phyloP scores from a whole-genome alignment of 371 early-diverging fungal genomes.

The Syncephalastrum contaminatum region DNA sequence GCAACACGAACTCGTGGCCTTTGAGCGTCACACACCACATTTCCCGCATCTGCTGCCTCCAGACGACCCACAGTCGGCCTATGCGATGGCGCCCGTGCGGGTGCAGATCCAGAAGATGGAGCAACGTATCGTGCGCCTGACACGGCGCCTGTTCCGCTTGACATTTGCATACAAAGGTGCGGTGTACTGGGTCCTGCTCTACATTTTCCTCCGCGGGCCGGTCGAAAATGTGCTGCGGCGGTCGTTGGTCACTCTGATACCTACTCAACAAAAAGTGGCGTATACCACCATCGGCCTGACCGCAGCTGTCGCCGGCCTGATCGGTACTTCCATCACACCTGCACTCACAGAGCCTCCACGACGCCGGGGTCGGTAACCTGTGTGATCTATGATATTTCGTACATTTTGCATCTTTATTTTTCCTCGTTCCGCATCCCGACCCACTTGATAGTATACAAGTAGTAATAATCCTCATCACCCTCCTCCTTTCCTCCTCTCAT shows the following conservation, averaged over 20 bases:
- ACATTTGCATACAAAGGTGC: slow-evolving; percentile 47
- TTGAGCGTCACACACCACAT: slow-evolving; percentile 19
- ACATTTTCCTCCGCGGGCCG: slow-evolving; percentile 41
- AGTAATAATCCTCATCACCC: no score
- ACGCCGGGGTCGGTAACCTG: no score
- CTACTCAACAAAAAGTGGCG: slow-evolving; percentile 24
- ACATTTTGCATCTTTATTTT: no score
- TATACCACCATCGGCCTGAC: slow-evolving; percentile 43
- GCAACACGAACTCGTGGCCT: slow-evolving; percentile 9
- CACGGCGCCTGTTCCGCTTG: slow-evolving; percentile 30
- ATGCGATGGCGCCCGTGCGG: slow-evolving; percentile 31
- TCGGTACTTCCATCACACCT: slow-evolving; percentile 32
- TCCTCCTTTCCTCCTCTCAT: no score
- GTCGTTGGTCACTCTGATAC: slow-evolving; percentile 20
- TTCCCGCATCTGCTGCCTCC: slow-evolving; percentile 44
- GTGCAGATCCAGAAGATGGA: slow-evolving; percentile 31
- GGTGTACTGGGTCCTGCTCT: slow-evolving; percentile 40
- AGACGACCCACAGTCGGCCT: slow-evolving; percentile 38
- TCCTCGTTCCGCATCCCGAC: no score
- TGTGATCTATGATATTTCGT: no score
- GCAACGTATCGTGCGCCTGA: slow-evolving; percentile 27
- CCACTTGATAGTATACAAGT: no score
- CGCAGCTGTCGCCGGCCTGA: slow-evolving; percentile 35
- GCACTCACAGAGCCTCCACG: slow-evolving; percentile 15
- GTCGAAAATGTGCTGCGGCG: slow-evolving; percentile 32